These are phyloP conservation scores for Handroanthus guayacan DNA, from an alignment of 257 asterid genomes.

Conservation along the genomic window DNA sequence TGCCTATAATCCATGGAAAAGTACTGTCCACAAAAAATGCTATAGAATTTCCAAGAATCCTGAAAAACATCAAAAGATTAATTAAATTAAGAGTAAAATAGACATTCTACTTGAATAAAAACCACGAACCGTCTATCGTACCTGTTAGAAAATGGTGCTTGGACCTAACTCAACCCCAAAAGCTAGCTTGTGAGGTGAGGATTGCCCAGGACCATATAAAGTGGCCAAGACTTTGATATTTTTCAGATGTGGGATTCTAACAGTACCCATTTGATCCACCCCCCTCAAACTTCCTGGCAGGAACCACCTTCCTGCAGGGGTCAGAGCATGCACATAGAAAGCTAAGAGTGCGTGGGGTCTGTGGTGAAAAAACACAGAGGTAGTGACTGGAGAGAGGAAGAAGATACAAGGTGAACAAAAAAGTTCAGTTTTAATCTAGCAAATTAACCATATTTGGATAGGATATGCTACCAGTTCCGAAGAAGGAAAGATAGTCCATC, in stretches of 20 bases:
- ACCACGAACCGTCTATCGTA: no score
- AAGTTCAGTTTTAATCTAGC: not conserved
- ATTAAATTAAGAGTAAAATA: not conserved
- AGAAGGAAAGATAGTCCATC: conserved; percentile 11
- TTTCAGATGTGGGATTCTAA: conserved; percentile 47
- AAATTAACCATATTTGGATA: not conserved
- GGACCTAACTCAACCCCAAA: no score
- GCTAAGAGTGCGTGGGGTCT: conserved; percentile 65
- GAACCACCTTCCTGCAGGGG: conserved; percentile 59
- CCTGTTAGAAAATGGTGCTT: no score
- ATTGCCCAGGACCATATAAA: not conserved
- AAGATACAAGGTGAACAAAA: conserved; percentile 27
- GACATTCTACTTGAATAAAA: not conserved
- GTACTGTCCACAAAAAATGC: conserved; percentile 51
- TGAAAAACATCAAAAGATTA: conserved; percentile 19
- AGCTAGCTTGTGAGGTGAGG: no score
- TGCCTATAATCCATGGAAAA: conserved; percentile 56
- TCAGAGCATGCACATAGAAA: conserved; percentile 53
- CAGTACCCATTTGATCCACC: conserved; percentile 61
- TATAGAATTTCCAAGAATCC: conserved; percentile 52
- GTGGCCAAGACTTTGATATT: conserved; percentile 17
- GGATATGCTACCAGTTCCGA: conserved; percentile 24
- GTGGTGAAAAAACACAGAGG: conserved; percentile 43
- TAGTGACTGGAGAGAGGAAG: conserved; percentile 21
- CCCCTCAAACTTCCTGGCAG: conserved; percentile 58